Evolutionary conservation across 1,284 basidiomycete genomes (phyloP).

Genomic region (Ganoderma leucocontextum): DNA sequence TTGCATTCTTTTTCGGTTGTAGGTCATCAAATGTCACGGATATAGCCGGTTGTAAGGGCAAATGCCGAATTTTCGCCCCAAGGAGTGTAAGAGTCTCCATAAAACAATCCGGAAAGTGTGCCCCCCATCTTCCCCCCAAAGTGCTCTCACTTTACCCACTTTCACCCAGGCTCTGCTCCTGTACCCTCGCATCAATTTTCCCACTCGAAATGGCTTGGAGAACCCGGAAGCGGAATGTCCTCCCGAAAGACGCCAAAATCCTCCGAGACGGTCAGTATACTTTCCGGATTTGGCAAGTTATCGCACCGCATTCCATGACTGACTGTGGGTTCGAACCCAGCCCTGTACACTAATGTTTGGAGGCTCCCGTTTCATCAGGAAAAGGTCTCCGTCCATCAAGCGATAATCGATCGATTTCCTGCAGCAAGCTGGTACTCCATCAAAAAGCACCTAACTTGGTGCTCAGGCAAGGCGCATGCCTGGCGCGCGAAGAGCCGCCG

Average conservation of each 20-base stretch:
- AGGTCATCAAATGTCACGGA: not conserved
- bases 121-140: not conserved
- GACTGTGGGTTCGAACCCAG: not conserved
- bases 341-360: not conserved
- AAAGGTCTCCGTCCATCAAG: not conserved
- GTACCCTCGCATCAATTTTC: not conserved
- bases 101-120: not conserved
- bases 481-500: not conserved
- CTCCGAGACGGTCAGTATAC: not conserved
- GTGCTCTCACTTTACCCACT: not conserved
- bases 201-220: not conserved
- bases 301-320: not conserved
- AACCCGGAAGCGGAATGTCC: not conserved
- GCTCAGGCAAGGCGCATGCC: slow-evolving; percentile 5
- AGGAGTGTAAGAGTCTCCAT: not conserved
- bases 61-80: not conserved
- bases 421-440: slow-evolving; percentile 3
- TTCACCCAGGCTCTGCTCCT: not conserved
- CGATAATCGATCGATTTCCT: not conserved
- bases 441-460: slow-evolving; percentile 21
- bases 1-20: not conserved
- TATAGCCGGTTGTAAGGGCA: not conserved
- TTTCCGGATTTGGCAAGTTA: not conserved
- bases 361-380: not conserved
- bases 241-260: not conserved